Percentiles rank a stretch among this genome's conserved stretches.
Conservation (phyloP, 805 yeast genomes). For the Yamadazyma takamatsuzukensis region DNA sequence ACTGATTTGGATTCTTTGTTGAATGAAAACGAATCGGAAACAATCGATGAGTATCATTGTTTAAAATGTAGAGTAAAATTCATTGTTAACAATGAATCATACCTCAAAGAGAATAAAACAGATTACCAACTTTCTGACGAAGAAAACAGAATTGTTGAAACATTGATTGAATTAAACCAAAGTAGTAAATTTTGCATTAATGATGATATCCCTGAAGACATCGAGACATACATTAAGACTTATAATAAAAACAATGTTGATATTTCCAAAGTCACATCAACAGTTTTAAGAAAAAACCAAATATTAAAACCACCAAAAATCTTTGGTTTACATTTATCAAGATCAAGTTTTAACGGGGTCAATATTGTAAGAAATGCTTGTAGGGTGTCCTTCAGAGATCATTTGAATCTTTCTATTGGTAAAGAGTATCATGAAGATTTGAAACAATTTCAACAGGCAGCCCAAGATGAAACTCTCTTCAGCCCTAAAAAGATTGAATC, state of each 20-base stretch:
- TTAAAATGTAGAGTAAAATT: slow-evolving; percentile 53
- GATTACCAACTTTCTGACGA: slow-evolving; percentile 11
- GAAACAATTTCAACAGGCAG: slow-evolving; percentile 28
- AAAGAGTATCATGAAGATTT: slow-evolving; percentile 34
- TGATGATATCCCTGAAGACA: slow-evolving; percentile 55
- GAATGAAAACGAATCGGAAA: slow-evolving; percentile 55
- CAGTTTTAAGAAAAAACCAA: slow-evolving; percentile 62
- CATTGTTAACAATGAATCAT: slow-evolving; percentile 28
- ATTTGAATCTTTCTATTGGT: slow-evolving; percentile 46
- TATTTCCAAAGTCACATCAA: slow-evolving; percentile 49
- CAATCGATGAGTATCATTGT: slow-evolving; percentile 79
- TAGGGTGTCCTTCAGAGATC: slow-evolving; percentile 61
- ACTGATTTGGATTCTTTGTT: slow-evolving; percentile 54
- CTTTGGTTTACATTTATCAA: slow-evolving; percentile 76
- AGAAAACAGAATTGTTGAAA: slow-evolving; percentile 19
- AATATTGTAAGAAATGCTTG: slow-evolving; percentile 73
- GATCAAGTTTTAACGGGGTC: slow-evolving; percentile 73
- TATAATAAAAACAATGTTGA: slow-evolving; percentile 45
- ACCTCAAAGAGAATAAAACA: slow-evolving; percentile 24
- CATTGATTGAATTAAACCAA: slow-evolving; percentile 31
- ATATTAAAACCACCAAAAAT: slow-evolving; percentile 67
- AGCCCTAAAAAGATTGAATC: slow-evolving; percentile 12
- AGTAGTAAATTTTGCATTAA: slow-evolving; percentile 49
- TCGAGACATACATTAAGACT: slow-evolving; percentile 44
- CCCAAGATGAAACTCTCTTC: slow-evolving; percentile 15